Evolutionary conservation across 106 monocot species (phyloP).

Genomic region (Acorus gramineus): DNA sequence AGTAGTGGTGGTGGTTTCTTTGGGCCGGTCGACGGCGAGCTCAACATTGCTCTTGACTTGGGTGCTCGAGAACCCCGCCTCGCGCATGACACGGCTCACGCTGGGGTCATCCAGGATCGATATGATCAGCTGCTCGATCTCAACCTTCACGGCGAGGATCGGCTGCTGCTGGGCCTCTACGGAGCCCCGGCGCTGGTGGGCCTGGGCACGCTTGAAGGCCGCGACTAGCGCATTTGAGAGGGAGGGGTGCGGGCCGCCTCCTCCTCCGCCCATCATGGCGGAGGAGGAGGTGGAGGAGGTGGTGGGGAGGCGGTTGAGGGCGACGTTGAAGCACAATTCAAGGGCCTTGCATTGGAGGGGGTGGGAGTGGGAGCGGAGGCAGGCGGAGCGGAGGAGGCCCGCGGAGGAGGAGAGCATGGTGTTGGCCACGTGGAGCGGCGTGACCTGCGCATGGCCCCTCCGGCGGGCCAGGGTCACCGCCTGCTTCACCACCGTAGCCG

Average conservation of each 20-base stretch:
- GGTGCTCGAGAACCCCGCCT: constrained; percentile 93
- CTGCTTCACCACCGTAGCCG: constrained; percentile 67
- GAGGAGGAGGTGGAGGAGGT: too few relatives aligned
- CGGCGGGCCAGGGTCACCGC: constrained; percentile 70
- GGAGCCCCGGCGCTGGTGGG: constrained; percentile 84
- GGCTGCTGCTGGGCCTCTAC: constrained; percentile 88
- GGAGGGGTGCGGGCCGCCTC: constrained; percentile 10
- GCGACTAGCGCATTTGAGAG: constrained; percentile 96
- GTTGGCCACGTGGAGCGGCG: constrained; percentile 93
- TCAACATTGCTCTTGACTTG: constrained; percentile 90
- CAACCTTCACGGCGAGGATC: constrained; percentile 14
- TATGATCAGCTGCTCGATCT: constrained; percentile 87
- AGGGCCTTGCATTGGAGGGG: constrained; percentile 91
- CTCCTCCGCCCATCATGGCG: too few relatives aligned
- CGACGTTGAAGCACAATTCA: constrained; percentile 93
- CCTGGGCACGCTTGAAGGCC: constrained; percentile 93
- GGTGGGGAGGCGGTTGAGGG: constrained; percentile 69
- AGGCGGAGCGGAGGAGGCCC: constrained; percentile 65
- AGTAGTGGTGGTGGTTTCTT: too few relatives aligned
- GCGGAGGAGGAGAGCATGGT: constrained; percentile 79
- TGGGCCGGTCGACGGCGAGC: neutral
- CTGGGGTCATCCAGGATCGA: constrained; percentile 92
- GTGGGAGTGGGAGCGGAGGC: constrained; percentile 74
- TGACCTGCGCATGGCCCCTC: constrained; percentile 90
- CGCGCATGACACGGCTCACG: constrained; percentile 91